Evolutionary conservation across 2,329 filamentous ascomycete species (phyloP), one percentile per base, ranked within the genome.

Genomic region (Ophiostoma montium): DNA sequence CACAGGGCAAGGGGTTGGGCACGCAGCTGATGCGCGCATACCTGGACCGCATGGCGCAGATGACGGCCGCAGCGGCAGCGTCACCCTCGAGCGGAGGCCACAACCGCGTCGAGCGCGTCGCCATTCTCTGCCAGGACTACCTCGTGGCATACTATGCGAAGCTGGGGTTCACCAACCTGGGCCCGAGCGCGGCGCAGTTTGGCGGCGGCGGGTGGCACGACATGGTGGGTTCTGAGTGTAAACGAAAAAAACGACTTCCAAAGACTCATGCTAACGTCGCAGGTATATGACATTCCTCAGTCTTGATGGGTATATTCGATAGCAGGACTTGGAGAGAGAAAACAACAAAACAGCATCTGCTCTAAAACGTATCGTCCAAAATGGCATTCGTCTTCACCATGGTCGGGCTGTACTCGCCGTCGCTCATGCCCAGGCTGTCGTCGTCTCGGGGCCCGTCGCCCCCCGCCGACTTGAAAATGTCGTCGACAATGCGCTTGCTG

Each of bases 151-250:
- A 84, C 62, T 95, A 94, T 62, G 74, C 82, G 61, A 73, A 73
- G n/a, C 74, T 86, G 56, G 79, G 86, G 0, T 95, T 92, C 61
- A 68, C 69, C 56, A 76, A 82, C 56, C 64, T 72, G 30, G 86
- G 88, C 0, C 67, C 71, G 46, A 92, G 86, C 62, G 67, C 75
- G 52, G 82, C 78, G 46, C 70, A 75, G 51, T 88, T 87, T 65
- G 84, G 81, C 18, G 86, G 86, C 35, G 85, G 86, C 31, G 81
- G 78, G 16, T 95, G 88, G 87, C 72, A 78, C 57, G 81, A 92
- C 61, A 80, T 95, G 85, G 39, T 35, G 35, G 13, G 35, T 35
- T 13, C 12, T 15, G 4, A 11, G 3, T 15, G 31, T 12, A 15
- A 6, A 11, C 12, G 10, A 33, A 6, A 33, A 33, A 3, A 33